phyloP scores from a whole-genome alignment of 495 filamentous ascomycete species.

The Penicillium subrubescens region DNA sequence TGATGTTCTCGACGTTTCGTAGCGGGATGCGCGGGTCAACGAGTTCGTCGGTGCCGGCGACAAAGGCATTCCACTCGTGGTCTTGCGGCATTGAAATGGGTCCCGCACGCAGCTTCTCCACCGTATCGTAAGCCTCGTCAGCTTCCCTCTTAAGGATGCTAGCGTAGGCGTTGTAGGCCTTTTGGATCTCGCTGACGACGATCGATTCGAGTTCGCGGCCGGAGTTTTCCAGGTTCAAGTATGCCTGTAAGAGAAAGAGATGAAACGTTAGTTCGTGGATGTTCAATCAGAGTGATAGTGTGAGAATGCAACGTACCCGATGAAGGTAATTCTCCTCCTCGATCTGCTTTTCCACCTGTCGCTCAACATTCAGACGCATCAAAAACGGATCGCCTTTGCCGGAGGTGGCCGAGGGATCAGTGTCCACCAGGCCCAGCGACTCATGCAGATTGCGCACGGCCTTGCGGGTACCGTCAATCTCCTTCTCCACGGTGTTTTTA shows the following conservation, averaged over 20 bases:
- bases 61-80: conserved; percentile 83
- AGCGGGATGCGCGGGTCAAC: conserved; percentile 83
- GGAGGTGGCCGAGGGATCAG: conserved; percentile 70
- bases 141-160: conserved; percentile 87
- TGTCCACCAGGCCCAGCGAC: conserved; percentile 71
- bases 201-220: conserved; percentile 94
- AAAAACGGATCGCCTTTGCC: conserved; percentile 93
- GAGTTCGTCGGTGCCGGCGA: conserved; percentile 81
- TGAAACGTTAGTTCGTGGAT: conserved; percentile 18
- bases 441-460: conserved; percentile 80
- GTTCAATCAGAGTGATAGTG: conserved; percentile 1
- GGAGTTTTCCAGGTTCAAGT: conserved; percentile 90
- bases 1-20: conserved; percentile 77
- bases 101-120: conserved; percentile 80
- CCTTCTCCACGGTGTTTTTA: conserved; percentile 72
- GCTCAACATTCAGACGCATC: conserved; percentile 78
- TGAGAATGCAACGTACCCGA: conserved; percentile 58
- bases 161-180: conserved; percentile 90
- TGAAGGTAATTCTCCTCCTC: conserved; percentile 98
- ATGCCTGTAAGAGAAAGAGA: conserved; percentile 61
- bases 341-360: conserved; percentile 86
- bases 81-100: conserved; percentile 90
- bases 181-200: conserved; percentile 95
- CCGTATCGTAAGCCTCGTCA: conserved; percentile 73
- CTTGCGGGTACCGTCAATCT: conserved; percentile 57